phyloP scores from a whole-genome alignment of 2,329 filamentous ascomycete genomes.

The Alternaria sp. region DNA sequence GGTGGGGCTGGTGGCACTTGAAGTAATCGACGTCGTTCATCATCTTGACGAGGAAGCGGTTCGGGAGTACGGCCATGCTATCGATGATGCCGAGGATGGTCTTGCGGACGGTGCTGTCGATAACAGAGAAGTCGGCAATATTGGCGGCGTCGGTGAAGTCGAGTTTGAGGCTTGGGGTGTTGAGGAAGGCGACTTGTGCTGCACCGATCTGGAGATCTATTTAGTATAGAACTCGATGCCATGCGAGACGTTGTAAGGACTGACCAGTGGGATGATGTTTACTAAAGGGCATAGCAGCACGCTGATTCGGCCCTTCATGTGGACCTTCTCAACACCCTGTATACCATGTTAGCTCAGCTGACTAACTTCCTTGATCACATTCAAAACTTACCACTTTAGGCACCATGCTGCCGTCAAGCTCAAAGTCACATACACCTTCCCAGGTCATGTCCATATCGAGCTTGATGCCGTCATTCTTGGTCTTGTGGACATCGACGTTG shows the following conservation, averaged over 20 bases:
- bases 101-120: constrained; percentile 54
- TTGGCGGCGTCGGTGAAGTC: constrained; percentile 57
- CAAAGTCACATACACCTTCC: constrained; percentile 56
- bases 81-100: constrained; percentile 54
- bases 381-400: constrained; percentile 46
- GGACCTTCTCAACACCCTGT: constrained; percentile 55
- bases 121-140: constrained; percentile 52
- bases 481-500: constrained; percentile 55
- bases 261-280: constrained; percentile 56
- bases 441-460: constrained; percentile 57
- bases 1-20: constrained; percentile 54
- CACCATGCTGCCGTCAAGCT: constrained; percentile 55
- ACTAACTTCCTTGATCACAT: not conserved
- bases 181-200: constrained; percentile 58
- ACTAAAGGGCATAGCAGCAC: constrained; percentile 55
- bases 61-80: constrained; percentile 56
- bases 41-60: constrained; percentile 58
- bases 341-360: not conserved
- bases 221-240: constrained; percentile 2
- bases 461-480: constrained; percentile 54
- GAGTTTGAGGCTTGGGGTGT: constrained; percentile 54
- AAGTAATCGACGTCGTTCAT: constrained; percentile 57
- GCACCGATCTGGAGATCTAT: constrained; percentile 52
- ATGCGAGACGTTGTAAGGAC: not conserved
- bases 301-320: constrained; percentile 53